phyloP scores from a whole-genome alignment of 495 filamentous ascomycete genomes.

The Neurospora sp. region DNA sequence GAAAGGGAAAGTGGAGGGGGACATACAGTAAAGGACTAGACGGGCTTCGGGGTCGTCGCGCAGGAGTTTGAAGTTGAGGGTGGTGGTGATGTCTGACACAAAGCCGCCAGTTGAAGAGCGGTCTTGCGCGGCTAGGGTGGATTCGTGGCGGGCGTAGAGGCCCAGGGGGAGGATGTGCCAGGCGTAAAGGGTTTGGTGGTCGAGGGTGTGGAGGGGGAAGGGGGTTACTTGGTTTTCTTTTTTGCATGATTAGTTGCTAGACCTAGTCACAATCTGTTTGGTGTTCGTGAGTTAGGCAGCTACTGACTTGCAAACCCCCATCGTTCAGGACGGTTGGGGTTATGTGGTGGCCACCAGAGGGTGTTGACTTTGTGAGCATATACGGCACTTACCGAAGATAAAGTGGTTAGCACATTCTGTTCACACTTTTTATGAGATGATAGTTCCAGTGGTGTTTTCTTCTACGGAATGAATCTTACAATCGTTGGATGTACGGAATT shows the following conservation, averaged over 20 bases:
- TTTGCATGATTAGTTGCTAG: no score
- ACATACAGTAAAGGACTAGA: slow-evolving; percentile 52
- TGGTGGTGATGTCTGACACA: slow-evolving; percentile 43
- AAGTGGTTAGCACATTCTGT: not conserved
- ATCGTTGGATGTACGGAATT: slow-evolving; percentile 41
- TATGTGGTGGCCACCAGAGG: slow-evolving; percentile 45
- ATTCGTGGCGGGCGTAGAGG: slow-evolving; percentile 48
- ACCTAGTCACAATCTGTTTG: no score
- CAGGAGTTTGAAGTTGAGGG: slow-evolving; percentile 48
- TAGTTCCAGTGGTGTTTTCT: not conserved
- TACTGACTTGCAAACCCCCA: slow-evolving; percentile 74
- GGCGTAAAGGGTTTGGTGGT: slow-evolving; percentile 50
- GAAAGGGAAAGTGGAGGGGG: no score
- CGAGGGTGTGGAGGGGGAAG: slow-evolving; percentile 49
- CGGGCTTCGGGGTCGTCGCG: slow-evolving; percentile 49
- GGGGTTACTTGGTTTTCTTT: slow-evolving; percentile 58
- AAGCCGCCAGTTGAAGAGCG: slow-evolving; percentile 23
- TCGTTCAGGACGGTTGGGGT: slow-evolving; percentile 59
- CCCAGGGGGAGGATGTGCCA: slow-evolving; percentile 67
- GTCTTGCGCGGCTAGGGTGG: slow-evolving; percentile 37
- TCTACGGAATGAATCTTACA: not conserved
- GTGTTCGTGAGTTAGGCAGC: not conserved
- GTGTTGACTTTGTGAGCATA: slow-evolving; percentile 70
- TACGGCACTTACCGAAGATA: slow-evolving; percentile 20
- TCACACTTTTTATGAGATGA: not conserved